phyloP scores from a whole-genome alignment of 73 alveolate genomes.

The Tetrahymena malaccensis region DNA sequence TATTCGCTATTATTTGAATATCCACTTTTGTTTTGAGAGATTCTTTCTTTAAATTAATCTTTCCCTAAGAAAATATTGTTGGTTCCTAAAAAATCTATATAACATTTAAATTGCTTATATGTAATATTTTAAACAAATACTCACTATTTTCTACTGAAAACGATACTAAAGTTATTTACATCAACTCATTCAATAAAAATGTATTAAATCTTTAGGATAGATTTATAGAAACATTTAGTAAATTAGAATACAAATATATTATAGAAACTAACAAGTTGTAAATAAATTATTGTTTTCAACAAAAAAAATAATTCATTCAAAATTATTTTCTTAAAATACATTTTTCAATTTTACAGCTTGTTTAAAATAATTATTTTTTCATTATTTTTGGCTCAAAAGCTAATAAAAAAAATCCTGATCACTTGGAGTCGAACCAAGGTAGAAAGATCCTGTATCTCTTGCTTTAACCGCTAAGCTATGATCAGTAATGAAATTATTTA shows the following conservation, averaged over 20 bases:
- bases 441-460: neutral
- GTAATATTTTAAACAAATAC: neutral
- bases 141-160: neutral
- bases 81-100: neutral
- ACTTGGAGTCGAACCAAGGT: neutral
- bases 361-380: no score
- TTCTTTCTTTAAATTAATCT: neutral
- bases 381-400: no score
- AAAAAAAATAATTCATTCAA: no score
- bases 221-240: neutral
- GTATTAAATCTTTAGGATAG: no score
- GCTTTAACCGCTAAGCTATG: neutral
- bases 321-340: no score
- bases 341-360: no score
- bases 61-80: neutral
- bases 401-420: neutral
- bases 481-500: neutral
- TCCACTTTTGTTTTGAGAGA: neutral
- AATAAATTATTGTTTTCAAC: no score
- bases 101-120: neutral
- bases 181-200: neutral
- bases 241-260: no score
- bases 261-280: no score
- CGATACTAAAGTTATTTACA: neutral
- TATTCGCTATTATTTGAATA: neutral